phyloP scores from a whole-genome alignment of 179 eudicot genomes.

The Actinidia polygama region DNA sequence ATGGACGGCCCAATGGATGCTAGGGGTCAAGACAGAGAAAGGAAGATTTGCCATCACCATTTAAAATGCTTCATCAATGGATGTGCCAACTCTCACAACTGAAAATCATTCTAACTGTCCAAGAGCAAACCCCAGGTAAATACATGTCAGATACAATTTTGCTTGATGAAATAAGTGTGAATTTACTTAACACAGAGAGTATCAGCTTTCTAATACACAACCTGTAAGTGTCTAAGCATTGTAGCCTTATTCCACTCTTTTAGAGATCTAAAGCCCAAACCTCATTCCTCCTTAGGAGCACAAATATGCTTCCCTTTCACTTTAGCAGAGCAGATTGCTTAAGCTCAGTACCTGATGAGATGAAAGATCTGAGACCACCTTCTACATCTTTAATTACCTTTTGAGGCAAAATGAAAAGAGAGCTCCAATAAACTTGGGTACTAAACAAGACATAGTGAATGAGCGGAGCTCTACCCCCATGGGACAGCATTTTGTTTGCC shows the following conservation, averaged over 20 bases:
- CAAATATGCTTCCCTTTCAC: not conserved
- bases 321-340: not conserved
- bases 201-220: too few relatives aligned
- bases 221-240: too few relatives aligned
- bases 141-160: too few relatives aligned
- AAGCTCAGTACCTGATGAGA: not conserved
- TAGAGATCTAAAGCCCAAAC: not conserved
- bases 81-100: too few relatives aligned
- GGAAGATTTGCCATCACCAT: not conserved
- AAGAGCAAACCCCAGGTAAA: too few relatives aligned
- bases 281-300: not conserved
- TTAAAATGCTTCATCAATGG: too few relatives aligned
- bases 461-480: not conserved
- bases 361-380: not conserved
- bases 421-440: not conserved
- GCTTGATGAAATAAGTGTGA: too few relatives aligned
- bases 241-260: too few relatives aligned
- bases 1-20: not conserved
- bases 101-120: too few relatives aligned
- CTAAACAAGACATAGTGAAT: not conserved
- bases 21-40: not conserved
- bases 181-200: too few relatives aligned
- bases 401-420: not conserved
- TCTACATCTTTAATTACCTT: not conserved
- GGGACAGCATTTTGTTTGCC: too few relatives aligned